These are phyloP conservation scores for Venturia carpophila DNA, from an alignment of 2,329 filamentous ascomycete genomes.

Conservation along the genomic window DNA sequence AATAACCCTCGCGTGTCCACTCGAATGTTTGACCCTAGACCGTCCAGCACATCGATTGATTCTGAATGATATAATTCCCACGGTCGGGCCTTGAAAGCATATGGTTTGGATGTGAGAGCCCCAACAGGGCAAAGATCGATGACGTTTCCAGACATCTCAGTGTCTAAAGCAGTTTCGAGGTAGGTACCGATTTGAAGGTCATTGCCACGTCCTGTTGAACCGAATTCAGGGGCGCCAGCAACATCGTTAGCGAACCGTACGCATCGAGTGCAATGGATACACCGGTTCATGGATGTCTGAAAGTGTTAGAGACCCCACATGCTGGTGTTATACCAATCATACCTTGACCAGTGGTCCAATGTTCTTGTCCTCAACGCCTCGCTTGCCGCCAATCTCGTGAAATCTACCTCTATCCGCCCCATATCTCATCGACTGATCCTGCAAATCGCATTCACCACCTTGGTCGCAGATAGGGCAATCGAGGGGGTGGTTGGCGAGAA, in stretches of 20 bases:
- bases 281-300: slow-evolving; percentile 96
- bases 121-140: slow-evolving; percentile 98
- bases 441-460: slow-evolving; percentile 96
- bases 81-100: slow-evolving; percentile 90
- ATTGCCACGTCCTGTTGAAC: slow-evolving; percentile 90
- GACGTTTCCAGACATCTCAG: slow-evolving; percentile 92
- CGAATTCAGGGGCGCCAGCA: slow-evolving; percentile 89
- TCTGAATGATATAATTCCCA: slow-evolving; percentile 98
- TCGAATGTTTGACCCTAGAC: slow-evolving; percentile 86
- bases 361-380: slow-evolving; percentile 98
- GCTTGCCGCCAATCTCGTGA: slow-evolving; percentile 91
- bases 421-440: slow-evolving; percentile 99
- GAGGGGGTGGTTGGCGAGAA: slow-evolving; percentile 90
- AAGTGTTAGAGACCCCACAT: slow-evolving; percentile 25
- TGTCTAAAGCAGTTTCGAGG: slow-evolving; percentile 85
- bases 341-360: slow-evolving; percentile 91
- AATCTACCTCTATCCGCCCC: slow-evolving; percentile 93
- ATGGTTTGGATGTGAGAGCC: slow-evolving; percentile 92
- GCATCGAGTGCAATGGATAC: slow-evolving; percentile 97
- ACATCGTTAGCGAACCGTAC: slow-evolving; percentile 97
- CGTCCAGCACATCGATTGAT: slow-evolving; percentile 90
- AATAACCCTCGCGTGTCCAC: slow-evolving; percentile 89
- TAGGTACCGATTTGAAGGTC: slow-evolving; percentile 98
- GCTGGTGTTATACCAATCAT: slow-evolving; percentile 18
- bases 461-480: slow-evolving; percentile 98